Base-by-base conservation (phyloP, 768 basidiomycete genomes). In the Dacryopinax primogenitus region DNA sequence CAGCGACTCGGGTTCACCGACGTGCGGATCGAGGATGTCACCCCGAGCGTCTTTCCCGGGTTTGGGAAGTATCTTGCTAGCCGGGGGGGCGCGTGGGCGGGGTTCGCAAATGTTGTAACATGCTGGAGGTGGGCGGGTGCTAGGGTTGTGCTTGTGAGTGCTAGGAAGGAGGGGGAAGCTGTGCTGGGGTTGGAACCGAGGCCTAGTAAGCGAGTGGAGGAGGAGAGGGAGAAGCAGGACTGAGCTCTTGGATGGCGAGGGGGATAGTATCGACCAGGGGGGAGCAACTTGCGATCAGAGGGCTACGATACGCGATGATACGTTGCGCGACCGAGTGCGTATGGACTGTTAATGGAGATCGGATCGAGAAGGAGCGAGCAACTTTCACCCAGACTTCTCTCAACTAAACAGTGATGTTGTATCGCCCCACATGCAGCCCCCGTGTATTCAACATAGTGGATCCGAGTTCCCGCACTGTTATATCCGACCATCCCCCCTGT, bases 11-110 rank as follows among this genome's bases (percentile, higher is more conserved):
- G 86, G 4, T 87, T 78, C 69, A 73, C 70, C 3, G 79, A 84
- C 66, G 76, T 86, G 7, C 64, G 73, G n/a, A 32, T 85, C 34
- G 81, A 84, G 68, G 84, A 86, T 69, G 78, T 86, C 16, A 81
- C 80, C 15, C 64, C 72, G 21, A 75, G 82, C 37, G 86, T 86
- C 26, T 85, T 86, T 70, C 83, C 84, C 33, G 78, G 79, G 0
- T 84, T 87, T 71, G 71, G 77, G 2, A 33, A 41, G 15, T 87
- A 86, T 69, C 69, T 87, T 30, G 7, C n/a, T 23, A 13, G 39
- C 23, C 51, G 66, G 16, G 73, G 76, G 58, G 81, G 82, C 21
- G 58, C 71, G 33, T 84, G 83, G 81, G 72, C 71, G 68, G 9
- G 78, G 15, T 81, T 84, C 68, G 78, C 72, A n/a, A 64, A 18